phyloP scores from a whole-genome alignment of 208 protist genomes.

The Plasmodiophora brassicae region DNA sequence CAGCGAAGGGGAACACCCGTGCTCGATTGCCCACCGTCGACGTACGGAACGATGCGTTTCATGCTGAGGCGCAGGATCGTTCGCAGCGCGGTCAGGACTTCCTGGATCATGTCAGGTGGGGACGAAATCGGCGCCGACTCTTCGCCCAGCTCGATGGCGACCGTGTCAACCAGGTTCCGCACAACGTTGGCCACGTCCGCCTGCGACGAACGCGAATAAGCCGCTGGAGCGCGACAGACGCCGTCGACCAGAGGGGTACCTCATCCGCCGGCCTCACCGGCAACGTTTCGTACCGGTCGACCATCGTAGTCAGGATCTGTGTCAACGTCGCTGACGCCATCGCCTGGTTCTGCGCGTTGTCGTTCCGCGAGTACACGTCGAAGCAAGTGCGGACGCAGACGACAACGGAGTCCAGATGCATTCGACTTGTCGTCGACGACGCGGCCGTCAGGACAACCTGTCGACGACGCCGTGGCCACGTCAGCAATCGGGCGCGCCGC shows the following conservation, averaged over 20 bases:
- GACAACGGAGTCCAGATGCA: not conserved
- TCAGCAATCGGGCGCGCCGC: not conserved
- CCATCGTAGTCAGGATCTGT: constrained; percentile 3
- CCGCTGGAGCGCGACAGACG: too few relatives aligned
- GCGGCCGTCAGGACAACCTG: not conserved
- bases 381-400: not conserved
- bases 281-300: not conserved
- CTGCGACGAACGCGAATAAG: too few relatives aligned
- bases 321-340: not conserved
- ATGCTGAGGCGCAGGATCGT: constrained; percentile 7
- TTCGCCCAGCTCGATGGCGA: not conserved
- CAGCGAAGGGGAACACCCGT: too few relatives aligned
- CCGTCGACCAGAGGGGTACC: too few relatives aligned
- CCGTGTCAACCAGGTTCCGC: not conserved
- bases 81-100: not conserved
- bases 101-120: not conserved
- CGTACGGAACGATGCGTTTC: too few relatives aligned
- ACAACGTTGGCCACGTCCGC: not conserved
- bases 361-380: not conserved
- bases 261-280: not conserved
- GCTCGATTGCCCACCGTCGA: too few relatives aligned
- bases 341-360: not conserved
- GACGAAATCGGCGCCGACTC: not conserved
- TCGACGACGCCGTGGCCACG: too few relatives aligned
- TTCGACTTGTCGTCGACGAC: not conserved